phyloP scores from a whole-genome alignment of 2,329 filamentous ascomycete genomes.

The Hypomyces rosellus region DNA sequence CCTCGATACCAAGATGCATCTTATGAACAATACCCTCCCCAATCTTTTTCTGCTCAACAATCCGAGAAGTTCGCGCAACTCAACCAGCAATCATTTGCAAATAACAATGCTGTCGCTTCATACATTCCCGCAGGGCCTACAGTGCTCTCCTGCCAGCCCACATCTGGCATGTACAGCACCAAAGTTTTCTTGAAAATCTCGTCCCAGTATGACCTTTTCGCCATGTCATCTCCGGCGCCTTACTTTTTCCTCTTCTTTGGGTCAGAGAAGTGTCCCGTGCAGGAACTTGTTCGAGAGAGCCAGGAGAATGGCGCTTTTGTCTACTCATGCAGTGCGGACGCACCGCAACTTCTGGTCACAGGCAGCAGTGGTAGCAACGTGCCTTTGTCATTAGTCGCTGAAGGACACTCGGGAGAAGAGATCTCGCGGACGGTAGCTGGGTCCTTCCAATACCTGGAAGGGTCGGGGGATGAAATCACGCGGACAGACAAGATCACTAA shows the following conservation, averaged over 20 bases:
- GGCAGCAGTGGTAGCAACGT: conserved; percentile 41
- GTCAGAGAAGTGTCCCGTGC: conserved; percentile 57
- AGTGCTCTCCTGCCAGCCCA: conserved; percentile 65
- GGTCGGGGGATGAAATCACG: conserved; percentile 41
- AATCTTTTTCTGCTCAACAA: conserved; percentile 40
- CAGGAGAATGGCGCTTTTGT: conserved; percentile 56
- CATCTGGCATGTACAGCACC: conserved; percentile 61
- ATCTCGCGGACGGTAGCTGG: conserved; percentile 43
- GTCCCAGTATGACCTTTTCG: conserved; percentile 64
- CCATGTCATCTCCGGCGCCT: conserved; percentile 47
- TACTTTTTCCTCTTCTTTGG: conserved; percentile 69
- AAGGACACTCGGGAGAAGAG: conserved; percentile 46
- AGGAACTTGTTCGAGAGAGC: conserved; percentile 55
- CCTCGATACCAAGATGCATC: conserved; percentile 53
- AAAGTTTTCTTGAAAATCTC: conserved; percentile 68
- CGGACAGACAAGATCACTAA: conserved; percentile 30
- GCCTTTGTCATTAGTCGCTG: conserved; percentile 48
- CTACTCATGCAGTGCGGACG: conserved; percentile 67
- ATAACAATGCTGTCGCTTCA: conserved; percentile 57
- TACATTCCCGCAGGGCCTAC: conserved; percentile 57
- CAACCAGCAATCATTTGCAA: conserved; percentile 50
- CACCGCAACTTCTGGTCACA: conserved; percentile 54
- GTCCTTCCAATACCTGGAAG: conserved; percentile 45
- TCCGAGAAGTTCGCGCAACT: conserved; percentile 47
- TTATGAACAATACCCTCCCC: conserved; percentile 47